Evolutionary conservation across 768 basidiomycete genomes (phyloP).

Genomic region (Tricholoma sp.): DNA sequence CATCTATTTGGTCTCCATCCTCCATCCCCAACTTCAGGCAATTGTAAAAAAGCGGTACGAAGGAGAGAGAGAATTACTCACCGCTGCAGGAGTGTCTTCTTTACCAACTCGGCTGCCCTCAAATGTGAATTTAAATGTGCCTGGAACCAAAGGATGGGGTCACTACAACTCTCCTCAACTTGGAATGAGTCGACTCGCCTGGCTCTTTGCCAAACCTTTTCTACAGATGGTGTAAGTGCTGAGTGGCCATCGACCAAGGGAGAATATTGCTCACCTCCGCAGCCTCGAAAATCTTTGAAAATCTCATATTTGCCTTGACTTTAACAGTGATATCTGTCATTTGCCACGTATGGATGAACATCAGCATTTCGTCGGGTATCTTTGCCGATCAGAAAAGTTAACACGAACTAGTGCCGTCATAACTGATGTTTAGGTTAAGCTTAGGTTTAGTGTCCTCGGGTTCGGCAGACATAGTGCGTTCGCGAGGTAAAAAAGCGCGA

Average conservation of each 20-base stretch:
- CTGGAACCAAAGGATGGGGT: conserved; percentile 23
- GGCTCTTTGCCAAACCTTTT: conserved; percentile 54
- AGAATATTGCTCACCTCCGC: conserved; percentile 45
- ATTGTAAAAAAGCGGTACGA: not conserved
- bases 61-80: conserved; percentile 24
- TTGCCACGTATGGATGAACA: not conserved
- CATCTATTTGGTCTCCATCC: conserved; percentile 18
- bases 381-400: not conserved
- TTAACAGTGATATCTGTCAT: conserved; percentile 58
- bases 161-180: not conserved
- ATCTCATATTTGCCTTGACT: conserved; percentile 59
- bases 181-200: conserved; percentile 29
- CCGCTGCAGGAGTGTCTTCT: conserved; percentile 50
- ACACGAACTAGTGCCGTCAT: conserved; percentile 48
- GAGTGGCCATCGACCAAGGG: not conserved
- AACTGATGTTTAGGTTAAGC: conserved; percentile 53
- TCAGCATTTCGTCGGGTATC: not conserved
- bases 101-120: conserved; percentile 45
- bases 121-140: conserved; percentile 58
- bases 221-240: conserved; percentile 24
- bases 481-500: not conserved
- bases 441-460: conserved; percentile 66
- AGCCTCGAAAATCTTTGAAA: conserved; percentile 62
- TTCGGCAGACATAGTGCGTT: conserved; percentile 40
- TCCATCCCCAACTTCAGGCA: conserved; percentile 14